phyloP scores from a whole-genome alignment of 2,329 filamentous ascomycete species.

The Fusarium sp. region DNA sequence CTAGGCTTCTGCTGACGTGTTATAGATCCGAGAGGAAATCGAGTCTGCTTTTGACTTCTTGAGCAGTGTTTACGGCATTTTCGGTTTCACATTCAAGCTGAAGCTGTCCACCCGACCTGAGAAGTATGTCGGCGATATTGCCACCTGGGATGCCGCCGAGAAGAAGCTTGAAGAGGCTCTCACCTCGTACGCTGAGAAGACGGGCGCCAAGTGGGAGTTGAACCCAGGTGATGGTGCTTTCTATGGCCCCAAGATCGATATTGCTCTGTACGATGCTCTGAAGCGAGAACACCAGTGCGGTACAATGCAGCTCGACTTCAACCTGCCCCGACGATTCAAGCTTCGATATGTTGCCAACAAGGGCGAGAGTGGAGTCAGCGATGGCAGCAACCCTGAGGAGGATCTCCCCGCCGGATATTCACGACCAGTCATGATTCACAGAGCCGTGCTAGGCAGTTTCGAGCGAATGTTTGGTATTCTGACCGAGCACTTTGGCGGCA shows the following conservation, averaged over 20 bases:
- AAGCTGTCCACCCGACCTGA: slow-evolving; percentile 92
- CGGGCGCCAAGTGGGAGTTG: slow-evolving; percentile 81
- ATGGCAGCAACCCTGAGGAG: slow-evolving; percentile 55
- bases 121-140: slow-evolving; percentile 86
- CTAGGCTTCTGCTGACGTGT: slow-evolving; percentile 5
- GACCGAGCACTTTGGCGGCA: slow-evolving; percentile 85
- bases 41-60: slow-evolving; percentile 89
- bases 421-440: slow-evolving; percentile 87
- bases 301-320: slow-evolving; percentile 95
- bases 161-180: slow-evolving; percentile 81
- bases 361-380: slow-evolving; percentile 53
- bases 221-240: slow-evolving; percentile 97
- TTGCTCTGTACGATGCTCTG: slow-evolving; percentile 90
- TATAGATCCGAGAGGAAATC: slow-evolving; percentile 64
- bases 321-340: slow-evolving; percentile 65
- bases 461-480: slow-evolving; percentile 77
- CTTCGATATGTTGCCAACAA: slow-evolving; percentile 64
- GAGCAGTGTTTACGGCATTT: slow-evolving; percentile 75
- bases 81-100: slow-evolving; percentile 80
- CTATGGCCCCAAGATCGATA: slow-evolving; percentile 98
- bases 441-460: slow-evolving; percentile 80
- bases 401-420: slow-evolving; percentile 76
- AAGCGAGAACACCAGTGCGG: slow-evolving; percentile 71
- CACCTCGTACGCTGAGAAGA: slow-evolving; percentile 74
- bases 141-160: slow-evolving; percentile 92